Evolutionary conservation across 139 green algal species (phyloP), one percentile per base, ranked within the genome.

Genomic region (Mychonastes homosphaera): DNA sequence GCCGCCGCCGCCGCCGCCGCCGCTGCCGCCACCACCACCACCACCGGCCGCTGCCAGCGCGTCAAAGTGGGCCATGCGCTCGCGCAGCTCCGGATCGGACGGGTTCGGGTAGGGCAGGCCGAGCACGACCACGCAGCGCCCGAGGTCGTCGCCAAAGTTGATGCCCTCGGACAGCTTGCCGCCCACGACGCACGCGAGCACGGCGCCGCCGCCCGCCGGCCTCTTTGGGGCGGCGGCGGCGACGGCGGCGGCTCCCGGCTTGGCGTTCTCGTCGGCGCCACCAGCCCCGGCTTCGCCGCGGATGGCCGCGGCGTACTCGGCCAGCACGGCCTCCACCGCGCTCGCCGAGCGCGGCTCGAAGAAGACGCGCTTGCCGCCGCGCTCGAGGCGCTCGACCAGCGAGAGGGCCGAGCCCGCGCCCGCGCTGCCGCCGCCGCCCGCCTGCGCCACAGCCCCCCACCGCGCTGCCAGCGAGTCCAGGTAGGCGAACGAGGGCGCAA

Each of bases 91-190:
- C 0, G 81, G 81, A 65, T 98, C 88, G 2, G 65, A 73, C 2
- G 82, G 79, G 73, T 94, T 95, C 36, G 92, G 84, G 74, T 93
- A 99, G 3, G 92, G 92, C 74, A 98, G 63, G 40, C 92, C 92
- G 19, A 96, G 46, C 60, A 98, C 75, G 10, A 96, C 76, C 21
- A 97, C 88, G 61, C 86, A 94, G 63, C 83, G 79, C 53, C 91
- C 91, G 46, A 97, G 78, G 3, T 79, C 81, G 64, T 99, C 89
- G 3, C 84, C 91, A 78, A 99, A 98, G 76, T 99, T 99, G 79
- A 99, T 98, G 6, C 92, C 92, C 58, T 99, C 92, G 6, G 80
- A 84, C 62, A 99, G 79, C 65, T 96, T 96, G 26, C 78, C 92
- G 4, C 92, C 92, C 33, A 97, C 82, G 45, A 99, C 92, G 48